Base-by-base conservation (phyloP, 2,329 filamentous ascomycete genomes). In the Arthrobotrys iridis region DNA sequence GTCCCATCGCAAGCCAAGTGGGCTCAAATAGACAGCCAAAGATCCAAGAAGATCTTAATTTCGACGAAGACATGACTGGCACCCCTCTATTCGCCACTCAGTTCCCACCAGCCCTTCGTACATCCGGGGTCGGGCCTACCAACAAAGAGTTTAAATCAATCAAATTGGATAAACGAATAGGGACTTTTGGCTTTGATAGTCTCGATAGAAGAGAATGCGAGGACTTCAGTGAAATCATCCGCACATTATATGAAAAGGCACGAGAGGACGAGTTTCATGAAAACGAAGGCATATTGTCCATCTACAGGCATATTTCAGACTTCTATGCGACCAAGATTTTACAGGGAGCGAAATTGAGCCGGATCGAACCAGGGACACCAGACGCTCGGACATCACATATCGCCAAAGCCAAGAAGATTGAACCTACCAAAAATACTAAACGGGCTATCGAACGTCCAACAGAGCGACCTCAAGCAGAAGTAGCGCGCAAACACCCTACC, bases 21-120 rank as follows among this genome's bases (percentile, higher is more conserved):
- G 5, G 15, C 40, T 40, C 22, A 7, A 5, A 18, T 2, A 33
- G 13, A 1, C 18, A 10, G 10, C 7, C 8, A 18, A 18, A 18
- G 8, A 18, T 3, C n/a, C 20, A 18, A 11, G 26, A 18, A 26
- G 37, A 33, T 18, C n/a, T 10, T n/a, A 10, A 11, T 13, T 4
- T 7, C 11, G 41, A 26, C 18, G 41, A 18, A 2, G 41, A 50
- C 6, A 43, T 37, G 26, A 46, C 46, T 26, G 28, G 8, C 28
- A 74, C 52, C 1, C 68, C 59, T 20, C n/a, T n/a, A 4, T 67
- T 75, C 15, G 57, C 46, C 5, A 75, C 71, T 11, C 71, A 75
- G 37, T 60, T 75, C 24, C 46, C 57, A n/a, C 18, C 40, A 0
- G 20, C n/a, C 35, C 58, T 20, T 22, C 18, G n/a, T 24, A 4